Evolutionary conservation across 768 basidiomycete species (phyloP).

Genomic region (Collybia mongolica): DNA sequence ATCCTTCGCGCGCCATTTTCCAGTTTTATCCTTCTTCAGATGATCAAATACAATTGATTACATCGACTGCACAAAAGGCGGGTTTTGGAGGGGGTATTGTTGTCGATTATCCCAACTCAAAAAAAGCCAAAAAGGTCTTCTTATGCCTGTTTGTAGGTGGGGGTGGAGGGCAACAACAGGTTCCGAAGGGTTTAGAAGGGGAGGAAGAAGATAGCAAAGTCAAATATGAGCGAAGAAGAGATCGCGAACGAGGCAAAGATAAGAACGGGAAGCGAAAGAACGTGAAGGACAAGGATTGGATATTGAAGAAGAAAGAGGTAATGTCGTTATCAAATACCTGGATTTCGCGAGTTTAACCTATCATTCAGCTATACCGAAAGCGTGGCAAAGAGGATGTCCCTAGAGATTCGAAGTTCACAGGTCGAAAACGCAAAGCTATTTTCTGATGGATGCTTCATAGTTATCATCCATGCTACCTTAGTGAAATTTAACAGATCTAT

Average conservation of each 20-base stretch:
- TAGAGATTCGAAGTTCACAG: conserved; percentile 85
- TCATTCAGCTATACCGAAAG: conserved; percentile 69
- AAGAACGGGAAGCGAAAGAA: conserved; percentile 69
- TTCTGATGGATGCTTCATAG: conserved; percentile 51
- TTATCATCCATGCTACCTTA: conserved; percentile 9
- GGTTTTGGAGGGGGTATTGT: conserved; percentile 97
- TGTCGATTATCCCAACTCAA: conserved; percentile 96
- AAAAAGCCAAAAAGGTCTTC: conserved; percentile 94
- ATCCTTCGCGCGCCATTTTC: conserved; percentile 82
- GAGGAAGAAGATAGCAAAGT: conserved; percentile 59
- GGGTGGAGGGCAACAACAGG: conserved; percentile 58
- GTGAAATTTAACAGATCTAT: conserved; percentile 1
- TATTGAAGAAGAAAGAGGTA: conserved; percentile 95
- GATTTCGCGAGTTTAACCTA: conserved; percentile 2
- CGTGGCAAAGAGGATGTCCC: conserved; percentile 87
- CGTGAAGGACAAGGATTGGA: conserved; percentile 86
- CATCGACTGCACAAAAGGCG: conserved; percentile 87
- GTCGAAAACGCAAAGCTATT: conserved; percentile 76
- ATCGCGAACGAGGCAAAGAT: conserved; percentile 55
- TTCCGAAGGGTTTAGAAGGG: conserved; percentile 78
- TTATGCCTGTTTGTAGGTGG: conserved; percentile 89
- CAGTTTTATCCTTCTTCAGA: conserved; percentile 98
- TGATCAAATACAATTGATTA: conserved; percentile 95
- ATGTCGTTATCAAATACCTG: conserved; percentile 11
- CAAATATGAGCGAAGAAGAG: conserved; percentile 77